phyloP scores from a whole-genome alignment of 345 rosid species.

The Mallotus nudiflorus region DNA sequence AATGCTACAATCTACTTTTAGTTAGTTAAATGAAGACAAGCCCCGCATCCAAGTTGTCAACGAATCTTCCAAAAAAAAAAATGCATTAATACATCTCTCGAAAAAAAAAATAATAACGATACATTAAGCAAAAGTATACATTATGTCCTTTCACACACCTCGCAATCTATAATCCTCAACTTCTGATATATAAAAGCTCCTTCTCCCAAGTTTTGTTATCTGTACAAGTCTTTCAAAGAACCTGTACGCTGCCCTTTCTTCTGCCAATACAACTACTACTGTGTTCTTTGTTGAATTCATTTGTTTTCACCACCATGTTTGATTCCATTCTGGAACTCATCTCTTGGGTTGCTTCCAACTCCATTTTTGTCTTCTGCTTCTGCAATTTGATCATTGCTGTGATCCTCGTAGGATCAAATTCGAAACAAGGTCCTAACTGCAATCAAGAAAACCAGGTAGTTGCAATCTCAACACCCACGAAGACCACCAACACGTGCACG shows the following conservation, averaged over 20 bases:
- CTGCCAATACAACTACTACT: neutral
- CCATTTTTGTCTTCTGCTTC: conserved; percentile 47
- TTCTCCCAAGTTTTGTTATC: conserved; percentile 14
- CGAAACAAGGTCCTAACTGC: conserved; percentile 7
- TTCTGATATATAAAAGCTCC: conserved; percentile 28
- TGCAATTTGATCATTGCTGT: conserved; percentile 49
- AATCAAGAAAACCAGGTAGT: conserved; percentile 14
- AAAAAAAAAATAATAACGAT: too few relatives aligned
- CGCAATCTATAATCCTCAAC: conserved; percentile 4
- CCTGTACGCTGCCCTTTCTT: neutral
- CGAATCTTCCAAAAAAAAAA: conserved; percentile 17
- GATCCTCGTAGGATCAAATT: conserved; percentile 41
- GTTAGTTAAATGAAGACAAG: neutral
- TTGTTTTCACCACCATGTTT: conserved; percentile 25
- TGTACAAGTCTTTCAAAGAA: conserved; percentile 10
- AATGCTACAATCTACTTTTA: too few relatives aligned
- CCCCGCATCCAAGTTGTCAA: conserved; percentile 16
- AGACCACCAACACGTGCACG: neutral
- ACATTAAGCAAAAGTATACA: neutral
- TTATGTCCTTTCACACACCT: conserved; percentile 23
- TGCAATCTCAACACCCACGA: conserved; percentile 7
- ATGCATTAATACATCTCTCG: neutral
- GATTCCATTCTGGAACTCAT: conserved; percentile 36
- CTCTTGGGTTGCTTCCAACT: conserved; percentile 40
- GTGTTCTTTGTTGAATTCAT: neutral